Evolutionary conservation across 2,329 filamentous ascomycete genomes (phyloP).

Genomic region (Massarina eburnea): DNA sequence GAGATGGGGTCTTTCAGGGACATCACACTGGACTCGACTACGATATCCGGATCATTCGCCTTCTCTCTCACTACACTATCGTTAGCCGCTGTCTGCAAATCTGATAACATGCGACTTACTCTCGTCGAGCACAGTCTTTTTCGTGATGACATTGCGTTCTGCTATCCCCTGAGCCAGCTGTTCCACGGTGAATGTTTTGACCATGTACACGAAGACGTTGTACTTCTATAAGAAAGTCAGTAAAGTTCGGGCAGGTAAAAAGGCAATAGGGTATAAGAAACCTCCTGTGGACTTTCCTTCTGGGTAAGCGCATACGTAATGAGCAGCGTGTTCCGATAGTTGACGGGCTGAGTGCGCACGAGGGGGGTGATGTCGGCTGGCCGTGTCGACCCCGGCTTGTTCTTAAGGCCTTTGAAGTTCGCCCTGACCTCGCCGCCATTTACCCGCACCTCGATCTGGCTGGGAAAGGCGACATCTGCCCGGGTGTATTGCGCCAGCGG

Average conservation of each 20-base stretch:
- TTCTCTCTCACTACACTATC: constrained; percentile 68
- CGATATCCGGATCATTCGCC: constrained; percentile 84
- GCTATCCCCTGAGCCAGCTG: constrained; percentile 70
- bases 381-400: constrained; percentile 90
- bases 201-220: constrained; percentile 70
- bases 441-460: constrained; percentile 88
- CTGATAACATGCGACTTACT: constrained; percentile 56
- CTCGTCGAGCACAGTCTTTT: constrained; percentile 79
- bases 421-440: constrained; percentile 86
- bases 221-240: constrained; percentile 41
- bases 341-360: constrained; percentile 66
- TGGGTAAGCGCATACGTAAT: constrained; percentile 91
- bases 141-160: constrained; percentile 71
- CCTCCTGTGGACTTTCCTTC: constrained; percentile 63
- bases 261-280: constrained; percentile 19
- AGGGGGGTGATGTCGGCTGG: constrained; percentile 86
- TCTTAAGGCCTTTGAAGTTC: constrained; percentile 94
- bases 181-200: constrained; percentile 70
- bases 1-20: constrained; percentile 92
- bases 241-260: background rate
- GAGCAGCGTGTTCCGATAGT: constrained; percentile 74
- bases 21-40: constrained; percentile 83
- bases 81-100: constrained; percentile 8
- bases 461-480: constrained; percentile 80
- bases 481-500: constrained; percentile 31